Evolutionary conservation across 768 basidiomycete genomes (phyloP).

Genomic region (Termitomyces bulborhizus): DNA sequence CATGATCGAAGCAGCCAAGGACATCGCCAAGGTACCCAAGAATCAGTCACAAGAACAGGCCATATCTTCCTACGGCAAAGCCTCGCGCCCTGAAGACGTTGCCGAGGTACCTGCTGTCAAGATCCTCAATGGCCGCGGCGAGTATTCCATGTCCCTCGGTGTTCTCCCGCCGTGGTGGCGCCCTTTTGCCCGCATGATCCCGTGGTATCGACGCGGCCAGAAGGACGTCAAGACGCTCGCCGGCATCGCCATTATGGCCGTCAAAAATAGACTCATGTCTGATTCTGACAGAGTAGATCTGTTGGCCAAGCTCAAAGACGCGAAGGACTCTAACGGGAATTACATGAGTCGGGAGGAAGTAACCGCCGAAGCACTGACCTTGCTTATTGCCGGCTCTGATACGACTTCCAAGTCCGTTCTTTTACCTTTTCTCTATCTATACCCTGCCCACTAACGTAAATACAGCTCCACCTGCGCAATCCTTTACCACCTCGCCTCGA

Average conservation of each 20-base stretch:
- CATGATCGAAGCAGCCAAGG: conserved; percentile 73
- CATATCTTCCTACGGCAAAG: conserved; percentile 49
- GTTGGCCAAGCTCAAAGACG: conserved; percentile 68
- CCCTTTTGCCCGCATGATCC: conserved; percentile 55
- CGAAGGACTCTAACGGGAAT: conserved; percentile 50
- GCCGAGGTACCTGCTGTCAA: conserved; percentile 69
- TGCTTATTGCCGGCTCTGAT: conserved; percentile 85
- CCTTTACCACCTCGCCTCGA: conserved; percentile 71
- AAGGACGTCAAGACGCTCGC: conserved; percentile 67
- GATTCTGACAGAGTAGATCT: conserved; percentile 76
- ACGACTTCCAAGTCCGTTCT: conserved; percentile 82
- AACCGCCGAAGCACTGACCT: conserved; percentile 83
- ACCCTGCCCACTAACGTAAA: too few species aligned
- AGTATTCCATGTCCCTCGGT: conserved; percentile 81
- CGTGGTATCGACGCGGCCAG: conserved; percentile 71
- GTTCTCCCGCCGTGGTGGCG: conserved; percentile 68
- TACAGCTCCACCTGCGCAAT: conserved; percentile 84
- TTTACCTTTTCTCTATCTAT: too few species aligned
- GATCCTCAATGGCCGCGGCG: conserved; percentile 85
- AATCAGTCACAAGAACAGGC: conserved; percentile 43
- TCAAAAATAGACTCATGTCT: conserved; percentile 64
- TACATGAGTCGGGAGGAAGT: conserved; percentile 77
- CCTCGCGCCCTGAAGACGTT: conserved; percentile 32
- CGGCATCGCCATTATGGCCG: conserved; percentile 74
- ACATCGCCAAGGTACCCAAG: conserved; percentile 64